Base-by-base conservation (phyloP, 2,329 filamentous ascomycete genomes). In the Monilinia fructigena region DNA sequence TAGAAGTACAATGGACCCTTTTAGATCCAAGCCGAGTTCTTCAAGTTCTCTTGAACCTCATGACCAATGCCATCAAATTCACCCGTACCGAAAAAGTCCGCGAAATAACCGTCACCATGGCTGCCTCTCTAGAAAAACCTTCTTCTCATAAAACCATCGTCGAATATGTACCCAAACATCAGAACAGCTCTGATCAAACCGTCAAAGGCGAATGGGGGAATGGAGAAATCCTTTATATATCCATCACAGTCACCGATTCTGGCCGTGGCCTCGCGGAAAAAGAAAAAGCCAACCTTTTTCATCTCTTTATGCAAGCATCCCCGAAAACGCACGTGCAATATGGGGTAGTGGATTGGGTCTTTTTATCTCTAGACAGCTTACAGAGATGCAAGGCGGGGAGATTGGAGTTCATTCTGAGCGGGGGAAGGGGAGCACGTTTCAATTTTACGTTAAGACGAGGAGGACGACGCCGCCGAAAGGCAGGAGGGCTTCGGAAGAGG, bases 11-110 rank as follows among this genome's bases (percentile, higher is more conserved):
- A 42, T 92, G 86, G 81, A 85, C 93, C 3, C 78, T 82, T 38
- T 77, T 92, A 35, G 91, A 94, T 75, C 88, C 91, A 0, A 89
- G 88, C 16, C 83, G 91, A 28, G 86, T 94, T 58, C 84, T 90
- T 60, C 91, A 94, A 76, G 88, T 94, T 0, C 80, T 93, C 3
- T 92, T 94, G 75, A 94, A 94, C 72, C 82, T 94, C 1, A 85
- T 91, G 14, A 91, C 90, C 7, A 93, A 94, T 72, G 89, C 90
- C 0, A 87, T 94, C 76, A 94, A 94, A 73, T 94, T 94, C 73
- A 94, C 91, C 0, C 62, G 62, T 8, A 55, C 52, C 5, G 53
- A 64, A 26, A 23, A 35, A 28, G 40, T 64, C 50, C 56, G 56
- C 23, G 7, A 35, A 40, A 64, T 64, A 4, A 64, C 40, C 20